Evolutionary conservation across 1,139 yeast species (phyloP), one percentile per base, ranked within the genome.

Genomic region (Lipomyces yarrowii): DNA sequence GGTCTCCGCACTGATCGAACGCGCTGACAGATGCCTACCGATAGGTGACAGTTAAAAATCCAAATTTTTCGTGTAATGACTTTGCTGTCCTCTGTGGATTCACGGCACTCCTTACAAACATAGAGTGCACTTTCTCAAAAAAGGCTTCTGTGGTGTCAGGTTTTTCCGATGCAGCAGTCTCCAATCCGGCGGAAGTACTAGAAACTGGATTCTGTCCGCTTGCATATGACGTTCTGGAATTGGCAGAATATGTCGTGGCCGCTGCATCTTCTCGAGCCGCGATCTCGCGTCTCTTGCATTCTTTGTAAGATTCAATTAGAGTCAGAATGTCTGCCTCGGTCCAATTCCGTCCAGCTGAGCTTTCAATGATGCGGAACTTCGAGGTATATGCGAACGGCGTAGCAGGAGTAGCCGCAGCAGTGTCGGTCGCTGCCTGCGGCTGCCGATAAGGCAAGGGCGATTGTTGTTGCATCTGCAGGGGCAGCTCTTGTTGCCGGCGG

Each of bases 61-160:
- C 67, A 21, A 62, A 64, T 37, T 64, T 64, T 42, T 64, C 66
- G 23, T 64, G 61, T 30, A 64, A 15, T 46, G 64, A 62, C 58
- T 62, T 64, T 37, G 67, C 57, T 18, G 67, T 62, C 46, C 65
- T 59, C n/a, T 64, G 60, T 7, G 61, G 55, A 39, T 64, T 64
- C 33, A 57, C 39, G 3, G 67, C 67, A 23, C 37, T 18, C 54
- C 37, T 46, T 6, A 64, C 52, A 46, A 64, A 64, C 51, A 57
- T 59, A 6, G 64, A 54, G 33, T 64, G 64, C 4, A 64, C 62
- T 11, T 64, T 21, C 18, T 64, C 67, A 46, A 64, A 64, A 32
- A 64, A 21, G 3, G 54, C 60, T 32, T 64, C 67, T 21, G 63
- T 26, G 15, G 63, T 63, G 23, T 63, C 60, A 55, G 51, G 56